Base-by-base conservation (phyloP, 139 green algal genomes). In the Auxenochlorella protothecoides region DNA sequence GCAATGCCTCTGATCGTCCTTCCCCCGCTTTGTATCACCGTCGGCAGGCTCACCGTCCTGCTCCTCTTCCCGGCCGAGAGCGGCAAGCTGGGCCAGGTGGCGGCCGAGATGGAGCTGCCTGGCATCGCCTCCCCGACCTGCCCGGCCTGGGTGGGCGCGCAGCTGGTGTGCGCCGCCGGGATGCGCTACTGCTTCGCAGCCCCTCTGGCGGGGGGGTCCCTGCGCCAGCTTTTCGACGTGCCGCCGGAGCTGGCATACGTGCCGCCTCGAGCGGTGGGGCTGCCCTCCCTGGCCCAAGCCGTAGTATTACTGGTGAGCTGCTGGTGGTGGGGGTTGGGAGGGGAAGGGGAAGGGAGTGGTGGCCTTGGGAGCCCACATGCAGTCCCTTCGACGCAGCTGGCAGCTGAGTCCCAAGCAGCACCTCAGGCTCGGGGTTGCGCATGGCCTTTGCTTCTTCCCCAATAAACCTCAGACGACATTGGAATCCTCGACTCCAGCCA, bases 71-170 rank as follows among this genome's bases (percentile, higher is more conserved):
- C 27, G 27, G 27, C 27, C 27, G 27, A 44, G 27, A 44, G 27
- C 27, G 27, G 27, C 27, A 44, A 44, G 27, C 27, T 44, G 27
- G 27, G 61, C 11, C 73, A 63, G 70, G 71, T 70, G 76, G 69
- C 77, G 44, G 62, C 61, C 3, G 75, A 84, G 65, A 55, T 63
- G 4, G 75, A 85, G 9, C 61, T 85, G 59, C n/a, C 70, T 11
- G 77, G 78, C 52, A 11, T 53, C 14, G 62, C 59, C 14, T 10
- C 55, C 5, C 15, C 66, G 63, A 70, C 80, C 70, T 63, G 53
- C 60, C 78, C 83, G 76, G 76, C 68, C 3, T 85, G 76, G 76
- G 64, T 83, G 73, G 80, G 74, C 4, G 52, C 52, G 56, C 59
- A 65, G 44, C 68, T 85, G 64, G 76, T 81, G 52, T 80, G 59